phyloP scores from a whole-genome alignment of 768 basidiomycete genomes.

The Lyophyllum decastes region DNA sequence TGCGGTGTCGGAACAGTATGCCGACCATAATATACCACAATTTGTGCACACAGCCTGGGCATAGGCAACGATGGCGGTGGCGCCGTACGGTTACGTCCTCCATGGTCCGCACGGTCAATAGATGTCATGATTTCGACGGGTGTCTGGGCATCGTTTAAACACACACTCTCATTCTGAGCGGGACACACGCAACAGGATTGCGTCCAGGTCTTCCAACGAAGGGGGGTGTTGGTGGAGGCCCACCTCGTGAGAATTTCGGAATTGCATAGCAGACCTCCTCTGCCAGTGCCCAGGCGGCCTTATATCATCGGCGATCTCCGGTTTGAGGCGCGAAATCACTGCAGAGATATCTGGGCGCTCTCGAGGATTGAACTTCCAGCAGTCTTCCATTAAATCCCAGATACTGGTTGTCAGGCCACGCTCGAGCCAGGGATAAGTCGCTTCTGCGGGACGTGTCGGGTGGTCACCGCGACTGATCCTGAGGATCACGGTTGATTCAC shows the following conservation, averaged over 20 bases:
- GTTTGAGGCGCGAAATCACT: neutral
- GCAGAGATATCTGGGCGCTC: conserved; percentile 6
- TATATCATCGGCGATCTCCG: neutral
- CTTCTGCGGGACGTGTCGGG: neutral
- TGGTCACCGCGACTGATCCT: neutral
- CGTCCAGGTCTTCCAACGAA: neutral
- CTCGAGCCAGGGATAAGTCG: neutral
- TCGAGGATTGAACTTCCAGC: neutral
- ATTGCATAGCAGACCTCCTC: neutral
- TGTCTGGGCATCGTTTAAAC: too few relatives aligned
- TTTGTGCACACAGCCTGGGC: too few relatives aligned
- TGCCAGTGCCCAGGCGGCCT: conserved; percentile 3
- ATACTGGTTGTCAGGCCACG: conserved; percentile 1
- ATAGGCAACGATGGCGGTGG: too few relatives aligned
- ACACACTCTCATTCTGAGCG: too few relatives aligned
- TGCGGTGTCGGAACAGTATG: too few relatives aligned
- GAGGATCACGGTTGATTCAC: neutral
- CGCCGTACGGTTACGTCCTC: too few relatives aligned
- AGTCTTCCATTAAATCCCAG: conserved; percentile 8
- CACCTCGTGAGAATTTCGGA: conserved; percentile 3
- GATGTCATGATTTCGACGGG: too few relatives aligned
- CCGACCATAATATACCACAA: too few relatives aligned
- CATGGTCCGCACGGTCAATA: too few relatives aligned
- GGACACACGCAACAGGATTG: neutral
- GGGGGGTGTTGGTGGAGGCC: neutral